A percentile compares a stretch with the other conserved stretches of the same genome.
Evolutionary conservation across 257 asterid genomes (phyloP).

Genomic region (Ligustrum vulgare): DNA sequence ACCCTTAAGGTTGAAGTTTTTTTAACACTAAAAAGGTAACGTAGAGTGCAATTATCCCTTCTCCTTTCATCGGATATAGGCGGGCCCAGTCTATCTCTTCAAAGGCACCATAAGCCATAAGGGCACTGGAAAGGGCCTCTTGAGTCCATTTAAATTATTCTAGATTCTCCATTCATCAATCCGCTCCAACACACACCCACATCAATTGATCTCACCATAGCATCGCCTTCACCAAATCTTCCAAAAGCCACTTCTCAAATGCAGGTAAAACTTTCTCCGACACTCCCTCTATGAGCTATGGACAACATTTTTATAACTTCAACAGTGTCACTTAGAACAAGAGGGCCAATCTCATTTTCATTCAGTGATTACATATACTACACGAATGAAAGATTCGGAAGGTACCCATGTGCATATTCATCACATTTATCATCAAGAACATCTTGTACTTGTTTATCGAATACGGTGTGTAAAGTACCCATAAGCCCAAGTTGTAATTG

Average conservation of each 20-base stretch:
- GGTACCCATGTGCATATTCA: slow-evolving; percentile 45
- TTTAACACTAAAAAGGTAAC: no score
- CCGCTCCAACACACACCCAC: background rate
- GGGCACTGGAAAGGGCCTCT: no score
- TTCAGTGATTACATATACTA: slow-evolving; percentile 40
- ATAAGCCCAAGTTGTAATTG: slow-evolving; percentile 42
- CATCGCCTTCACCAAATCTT: background rate
- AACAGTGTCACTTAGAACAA: slow-evolving; percentile 46
- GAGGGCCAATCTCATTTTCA: slow-evolving; percentile 50
- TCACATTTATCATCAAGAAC: slow-evolving; percentile 34
- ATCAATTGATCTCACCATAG: slow-evolving; percentile 2
- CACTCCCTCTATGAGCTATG: slow-evolving; percentile 45
- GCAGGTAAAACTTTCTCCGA: slow-evolving; percentile 32
- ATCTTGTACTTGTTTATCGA: slow-evolving; percentile 57
- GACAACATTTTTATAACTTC: slow-evolving; percentile 58
- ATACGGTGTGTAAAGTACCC: slow-evolving; percentile 40
- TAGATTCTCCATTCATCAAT: slow-evolving; percentile 2
- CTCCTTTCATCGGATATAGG: no score
- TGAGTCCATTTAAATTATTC: no score
- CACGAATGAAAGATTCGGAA: slow-evolving; percentile 35
- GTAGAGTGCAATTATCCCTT: no score
- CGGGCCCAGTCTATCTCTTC: no score
- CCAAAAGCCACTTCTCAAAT: slow-evolving; percentile 26
- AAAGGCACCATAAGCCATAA: no score
- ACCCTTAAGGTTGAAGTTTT: no score